phyloP scores from a whole-genome alignment of 2,329 filamentous ascomycete genomes.

The Rhytidhysteron rufulum region DNA sequence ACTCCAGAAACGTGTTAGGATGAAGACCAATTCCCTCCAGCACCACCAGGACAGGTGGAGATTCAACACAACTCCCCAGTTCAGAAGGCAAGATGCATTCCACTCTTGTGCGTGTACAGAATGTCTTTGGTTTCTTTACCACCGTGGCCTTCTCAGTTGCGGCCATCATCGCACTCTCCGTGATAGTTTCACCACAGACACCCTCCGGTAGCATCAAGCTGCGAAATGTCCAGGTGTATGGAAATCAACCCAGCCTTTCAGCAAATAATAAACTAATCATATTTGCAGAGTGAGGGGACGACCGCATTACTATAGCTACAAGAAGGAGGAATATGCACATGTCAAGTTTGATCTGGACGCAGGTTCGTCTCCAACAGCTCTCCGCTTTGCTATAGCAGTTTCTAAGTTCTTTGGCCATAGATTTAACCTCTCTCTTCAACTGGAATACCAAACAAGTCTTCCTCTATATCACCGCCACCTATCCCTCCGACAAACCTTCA shows the following conservation, averaged over 20 bases:
- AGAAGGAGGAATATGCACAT: conserved; percentile 93
- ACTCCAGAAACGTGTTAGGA: conserved; percentile 36
- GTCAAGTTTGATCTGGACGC: conserved; percentile 91
- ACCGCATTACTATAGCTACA: conserved; percentile 91
- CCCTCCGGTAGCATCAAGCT: conserved; percentile 63
- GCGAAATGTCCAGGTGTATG: conserved; percentile 80
- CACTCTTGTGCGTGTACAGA: conserved; percentile 77
- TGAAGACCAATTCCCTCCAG: conserved; percentile 10
- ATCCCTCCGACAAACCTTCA: conserved; percentile 45
- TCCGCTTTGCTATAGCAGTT: not conserved
- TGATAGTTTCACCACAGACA: conserved; percentile 65
- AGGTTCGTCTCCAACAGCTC: conserved; percentile 42
- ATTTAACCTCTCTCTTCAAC: conserved; percentile 88
- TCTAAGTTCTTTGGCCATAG: conserved; percentile 36
- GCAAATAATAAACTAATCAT: not conserved
- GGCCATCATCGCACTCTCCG: conserved; percentile 74
- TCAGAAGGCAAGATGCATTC: conserved; percentile 67
- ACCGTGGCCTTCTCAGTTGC: conserved; percentile 83
- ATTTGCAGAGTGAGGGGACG: conserved; percentile 71
- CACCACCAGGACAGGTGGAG: conserved; percentile 1
- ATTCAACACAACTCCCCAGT: not conserved
- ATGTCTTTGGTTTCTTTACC: conserved; percentile 97
- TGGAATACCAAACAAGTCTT: conserved; percentile 99
- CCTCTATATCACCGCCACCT: conserved; percentile 85
- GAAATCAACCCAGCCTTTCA: not conserved